Base-by-base conservation (phyloP, 2,329 filamentous ascomycete genomes). In the Trichophyton benhamiae region DNA sequence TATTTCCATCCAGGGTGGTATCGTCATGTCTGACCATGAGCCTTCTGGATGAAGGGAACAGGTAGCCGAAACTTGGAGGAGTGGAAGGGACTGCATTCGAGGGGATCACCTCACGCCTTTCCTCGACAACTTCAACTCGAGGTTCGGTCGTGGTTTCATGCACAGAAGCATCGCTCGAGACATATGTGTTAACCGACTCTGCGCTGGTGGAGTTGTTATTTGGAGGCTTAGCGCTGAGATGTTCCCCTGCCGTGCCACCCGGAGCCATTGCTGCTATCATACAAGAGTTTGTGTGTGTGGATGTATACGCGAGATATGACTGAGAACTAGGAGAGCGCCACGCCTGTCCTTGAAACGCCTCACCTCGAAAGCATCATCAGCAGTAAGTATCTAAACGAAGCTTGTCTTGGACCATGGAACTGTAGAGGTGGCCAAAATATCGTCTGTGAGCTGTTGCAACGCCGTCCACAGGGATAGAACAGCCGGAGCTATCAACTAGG, bases 11-110 rank as follows among this genome's bases (percentile, higher is more conserved):
- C 3, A 86, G 76, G 0, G 91, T 94, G 57, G 89, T 84, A 74
- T 96, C 90, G 71, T 97, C 94, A 71, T 97, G 92, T 30, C 88
- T 85, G 69, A 99, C 90, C 41, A 84, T 83, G 59, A 97, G 77
- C 61, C 88, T 83, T 71, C 90, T 85, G 66, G 86, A 82, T 7
- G 91, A 95, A 9, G 94, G 92, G 72, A 96, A 99, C 60, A 95
- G 82, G 60, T 86, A 82, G 27, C 85, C 86, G 72, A 97, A 97
- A 66, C 91, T 87, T 62, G 86, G 80, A 2, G 92, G 87, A 0
- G 87, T 91, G 1, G 91, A 89, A 9, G 91, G 83, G 30, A 89
- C 81, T 38, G 88, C 84, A 65, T 87, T 83, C 65, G 82, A 77
- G 65, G 86, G 81, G 63, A 85, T 81, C 49, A 83, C 76, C 59